Conservation (phyloP, 345 rosid genomes). For the Populus davidiana region DNA sequence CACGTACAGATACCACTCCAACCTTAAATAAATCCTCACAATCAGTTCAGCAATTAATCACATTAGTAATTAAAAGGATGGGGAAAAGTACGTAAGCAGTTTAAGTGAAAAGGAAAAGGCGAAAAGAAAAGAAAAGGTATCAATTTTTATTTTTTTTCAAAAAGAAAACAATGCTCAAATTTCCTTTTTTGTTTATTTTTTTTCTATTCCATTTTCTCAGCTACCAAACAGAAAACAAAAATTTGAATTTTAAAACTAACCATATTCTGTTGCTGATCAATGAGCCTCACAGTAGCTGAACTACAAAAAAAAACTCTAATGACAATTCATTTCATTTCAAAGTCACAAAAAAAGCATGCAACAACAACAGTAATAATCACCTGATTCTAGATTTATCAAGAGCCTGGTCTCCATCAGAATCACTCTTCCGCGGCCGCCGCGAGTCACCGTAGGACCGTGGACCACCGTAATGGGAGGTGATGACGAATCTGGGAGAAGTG, state of each 20-base stretch:
- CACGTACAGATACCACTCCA: constrained; percentile 68
- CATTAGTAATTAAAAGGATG: not conserved
- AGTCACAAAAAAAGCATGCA: not conserved
- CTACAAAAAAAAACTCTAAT: constrained; percentile 30
- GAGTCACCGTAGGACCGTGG: constrained; percentile 39
- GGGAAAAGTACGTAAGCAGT: not conserved
- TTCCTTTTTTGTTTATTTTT: not conserved
- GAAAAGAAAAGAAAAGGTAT: too few relatives aligned
- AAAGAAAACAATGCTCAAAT: too few relatives aligned
- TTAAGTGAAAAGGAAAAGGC: too few relatives aligned
- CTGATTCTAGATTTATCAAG: constrained; percentile 63
- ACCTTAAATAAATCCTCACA: constrained; percentile 41
- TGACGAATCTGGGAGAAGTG: constrained; percentile 28
- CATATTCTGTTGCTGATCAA: constrained; percentile 75
- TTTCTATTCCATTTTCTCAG: not conserved
- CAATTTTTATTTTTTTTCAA: too few relatives aligned
- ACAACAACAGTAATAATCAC: constrained; percentile 18
- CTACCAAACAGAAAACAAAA: constrained; percentile 13
- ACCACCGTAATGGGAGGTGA: constrained; percentile 58
- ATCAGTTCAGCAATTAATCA: not conserved
- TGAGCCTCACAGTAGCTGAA: constrained; percentile 76
- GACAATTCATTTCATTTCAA: not conserved
- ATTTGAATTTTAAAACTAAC: constrained; percentile 35
- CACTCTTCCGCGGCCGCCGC: constrained; percentile 44
- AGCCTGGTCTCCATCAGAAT: constrained; percentile 53